A percentile compares a stretch with the other conserved stretches of the same genome.
Conservation (phyloP, 257 asterid genomes). For the Plantago elongata region DNA sequence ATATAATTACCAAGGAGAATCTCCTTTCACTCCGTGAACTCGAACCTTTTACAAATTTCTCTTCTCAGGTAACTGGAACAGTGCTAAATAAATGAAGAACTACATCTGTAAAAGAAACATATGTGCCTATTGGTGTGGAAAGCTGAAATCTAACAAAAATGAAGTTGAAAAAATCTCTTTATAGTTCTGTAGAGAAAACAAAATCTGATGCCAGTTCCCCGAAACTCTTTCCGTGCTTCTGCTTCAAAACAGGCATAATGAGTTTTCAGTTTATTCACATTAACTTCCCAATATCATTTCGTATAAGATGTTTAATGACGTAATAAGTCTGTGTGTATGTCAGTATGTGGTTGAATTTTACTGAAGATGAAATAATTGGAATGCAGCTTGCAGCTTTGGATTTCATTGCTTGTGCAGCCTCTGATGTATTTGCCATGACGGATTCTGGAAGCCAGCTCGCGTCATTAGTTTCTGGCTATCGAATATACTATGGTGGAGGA, state of each 20-base stretch:
- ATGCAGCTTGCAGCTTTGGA: conserved; percentile 95
- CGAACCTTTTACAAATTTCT: conserved; percentile 69
- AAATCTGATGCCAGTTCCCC: too few species aligned
- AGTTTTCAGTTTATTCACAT: too few species aligned
- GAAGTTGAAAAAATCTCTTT: too few species aligned
- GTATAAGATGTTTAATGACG: too few species aligned
- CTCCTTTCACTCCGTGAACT: conserved; percentile 74
- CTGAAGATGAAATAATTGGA: neutral
- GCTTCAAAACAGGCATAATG: too few species aligned
- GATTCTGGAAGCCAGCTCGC: conserved; percentile 97
- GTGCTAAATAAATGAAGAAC: too few species aligned
- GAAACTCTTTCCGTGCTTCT: too few species aligned
- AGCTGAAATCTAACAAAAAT: too few species aligned
- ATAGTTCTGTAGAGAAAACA: too few species aligned
- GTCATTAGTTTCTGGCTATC: conserved; percentile 76
- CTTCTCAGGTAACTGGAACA: conserved; percentile 62
- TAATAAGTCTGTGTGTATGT: neutral
- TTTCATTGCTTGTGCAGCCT: conserved; percentile 75
- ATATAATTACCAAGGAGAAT: conserved; percentile 72
- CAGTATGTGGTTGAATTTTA: neutral
- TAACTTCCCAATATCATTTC: too few species aligned
- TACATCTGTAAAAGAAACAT: too few species aligned
- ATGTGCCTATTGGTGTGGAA: too few species aligned
- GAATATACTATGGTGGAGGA: conserved; percentile 77
- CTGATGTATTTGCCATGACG: conserved; percentile 91